phyloP scores from a whole-genome alignment of 2,329 filamentous ascomycete genomes.

The Cercospora sp. region DNA sequence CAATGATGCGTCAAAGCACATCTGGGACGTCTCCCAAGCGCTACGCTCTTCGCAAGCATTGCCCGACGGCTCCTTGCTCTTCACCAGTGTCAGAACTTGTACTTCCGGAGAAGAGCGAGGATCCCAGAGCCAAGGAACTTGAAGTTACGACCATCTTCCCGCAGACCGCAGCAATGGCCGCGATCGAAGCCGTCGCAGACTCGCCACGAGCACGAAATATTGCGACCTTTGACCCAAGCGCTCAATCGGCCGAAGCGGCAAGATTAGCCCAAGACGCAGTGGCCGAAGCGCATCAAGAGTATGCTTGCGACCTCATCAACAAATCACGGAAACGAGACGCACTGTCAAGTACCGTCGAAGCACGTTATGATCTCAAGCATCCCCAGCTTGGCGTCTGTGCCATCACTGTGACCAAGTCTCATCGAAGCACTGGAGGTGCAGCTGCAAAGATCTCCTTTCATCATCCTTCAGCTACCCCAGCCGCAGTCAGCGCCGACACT shows the following conservation, averaged over 20 bases:
- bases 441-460: constrained; percentile 40
- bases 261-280: constrained; percentile 60
- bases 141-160: constrained; percentile 45
- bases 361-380: constrained; percentile 49
- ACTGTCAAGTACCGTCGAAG: constrained; percentile 32
- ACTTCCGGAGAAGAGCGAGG: constrained; percentile 21
- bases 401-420: constrained; percentile 45
- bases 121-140: constrained; percentile 1
- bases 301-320: constrained; percentile 72
- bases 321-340: constrained; percentile 37
- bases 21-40: constrained; percentile 20
- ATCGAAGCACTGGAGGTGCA: background rate
- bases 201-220: constrained; percentile 51
- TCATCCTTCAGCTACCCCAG: constrained; percentile 43
- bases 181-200: constrained; percentile 49
- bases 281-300: constrained; percentile 64
- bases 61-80: constrained; percentile 25
- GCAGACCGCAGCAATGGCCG: constrained; percentile 49
- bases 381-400: constrained; percentile 47
- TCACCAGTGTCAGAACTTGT: constrained; percentile 32
- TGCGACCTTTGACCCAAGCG: constrained; percentile 67
- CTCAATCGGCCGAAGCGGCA: constrained; percentile 64
- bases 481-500: constrained; percentile 44
- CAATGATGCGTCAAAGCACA: constrained; percentile 27
- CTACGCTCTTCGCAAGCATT: constrained; percentile 32